phyloP scores from a whole-genome alignment of 2,329 filamentous ascomycete genomes.

The Alternaria alternata region DNA sequence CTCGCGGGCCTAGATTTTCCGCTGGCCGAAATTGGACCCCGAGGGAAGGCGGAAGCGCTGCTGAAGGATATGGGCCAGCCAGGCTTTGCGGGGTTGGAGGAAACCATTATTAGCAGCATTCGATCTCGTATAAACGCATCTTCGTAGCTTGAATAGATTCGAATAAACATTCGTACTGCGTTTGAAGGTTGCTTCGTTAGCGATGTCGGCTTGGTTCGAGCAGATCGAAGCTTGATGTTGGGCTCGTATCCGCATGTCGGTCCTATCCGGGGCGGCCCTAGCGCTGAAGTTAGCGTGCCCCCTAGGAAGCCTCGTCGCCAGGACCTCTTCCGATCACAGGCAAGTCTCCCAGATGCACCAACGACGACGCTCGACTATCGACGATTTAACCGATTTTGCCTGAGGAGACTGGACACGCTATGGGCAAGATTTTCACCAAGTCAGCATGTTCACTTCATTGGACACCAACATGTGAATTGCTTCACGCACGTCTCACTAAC shows the following conservation, averaged over 20 bases:
- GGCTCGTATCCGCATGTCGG: background rate
- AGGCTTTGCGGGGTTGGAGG: conserved; percentile 14
- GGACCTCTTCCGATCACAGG: background rate
- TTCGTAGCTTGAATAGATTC: conserved; percentile 1
- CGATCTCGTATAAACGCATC: conserved; percentile 9
- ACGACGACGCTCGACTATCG: background rate
- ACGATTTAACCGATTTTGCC: background rate
- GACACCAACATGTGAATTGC: background rate
- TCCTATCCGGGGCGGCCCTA: background rate
- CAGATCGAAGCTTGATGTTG: background rate
- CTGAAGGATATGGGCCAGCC: conserved; percentile 11
- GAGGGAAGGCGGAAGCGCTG: conserved; percentile 12
- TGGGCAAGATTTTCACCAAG: background rate
- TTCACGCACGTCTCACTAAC: background rate
- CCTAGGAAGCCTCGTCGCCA: background rate
- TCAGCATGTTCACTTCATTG: background rate
- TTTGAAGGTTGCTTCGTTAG: background rate
- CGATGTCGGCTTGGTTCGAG: background rate
- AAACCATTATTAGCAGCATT: conserved; percentile 14
- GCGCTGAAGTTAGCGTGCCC: background rate
- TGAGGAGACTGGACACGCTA: background rate
- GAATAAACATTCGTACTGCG: background rate
- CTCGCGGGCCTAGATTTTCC: conserved; percentile 15
- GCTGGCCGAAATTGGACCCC: conserved; percentile 14
- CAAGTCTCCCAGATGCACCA: background rate